Base-by-base conservation (phyloP, 192 early-diverging fungal genomes). In the Coemansia guatemalensis region DNA sequence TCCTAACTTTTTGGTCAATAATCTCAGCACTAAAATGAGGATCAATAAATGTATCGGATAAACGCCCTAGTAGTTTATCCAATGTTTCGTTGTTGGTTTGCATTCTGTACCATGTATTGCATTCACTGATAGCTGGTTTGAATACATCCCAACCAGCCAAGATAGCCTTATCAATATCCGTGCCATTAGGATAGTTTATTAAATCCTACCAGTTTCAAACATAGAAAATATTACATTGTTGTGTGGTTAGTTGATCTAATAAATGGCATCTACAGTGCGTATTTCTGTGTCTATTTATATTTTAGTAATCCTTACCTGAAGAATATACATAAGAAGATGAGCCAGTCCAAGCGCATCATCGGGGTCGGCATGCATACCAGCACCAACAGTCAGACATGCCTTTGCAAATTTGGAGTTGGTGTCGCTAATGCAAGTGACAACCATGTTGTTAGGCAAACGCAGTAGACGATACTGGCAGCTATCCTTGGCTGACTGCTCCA, bases 1-100 rank as follows among this genome's bases (percentile, higher is more conserved):
- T 92, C 8, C 85, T 79, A 60, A 95, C 68, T 73, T 97, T 92
- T 23, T 92, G 84, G 30, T 95, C 94, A n/a, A 89, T 91, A 67
- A 89, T 90, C 22, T 82, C 83, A 20, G 87, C 85, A 32, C 83
- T 80, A 75, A 96, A 93, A 26, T 93, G 83, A 8, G 94, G 92
- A 21, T 80, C 76, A 17, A 92, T 90, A 67, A 97, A 96, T 68
- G 93, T 94, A 60, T 92, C 87, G 0, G 92, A 82, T 62, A 92
- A 88, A 30, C 86, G 67, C 53, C 86, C 87, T 32, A 88, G 66
- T 8, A 81, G 83, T 26, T 60, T 79, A 55, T 85, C 84, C 18
- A 88, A 60, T 49, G 61, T 59, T 33, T 85, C 75, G 17, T 61
- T 62, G 9, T 51, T 49, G 8, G 68, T 48, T 11, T 49, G 24